Evolutionary conservation across 176 grass and related monocot species (phyloP).

Genomic region (Melocanna baccifera): DNA sequence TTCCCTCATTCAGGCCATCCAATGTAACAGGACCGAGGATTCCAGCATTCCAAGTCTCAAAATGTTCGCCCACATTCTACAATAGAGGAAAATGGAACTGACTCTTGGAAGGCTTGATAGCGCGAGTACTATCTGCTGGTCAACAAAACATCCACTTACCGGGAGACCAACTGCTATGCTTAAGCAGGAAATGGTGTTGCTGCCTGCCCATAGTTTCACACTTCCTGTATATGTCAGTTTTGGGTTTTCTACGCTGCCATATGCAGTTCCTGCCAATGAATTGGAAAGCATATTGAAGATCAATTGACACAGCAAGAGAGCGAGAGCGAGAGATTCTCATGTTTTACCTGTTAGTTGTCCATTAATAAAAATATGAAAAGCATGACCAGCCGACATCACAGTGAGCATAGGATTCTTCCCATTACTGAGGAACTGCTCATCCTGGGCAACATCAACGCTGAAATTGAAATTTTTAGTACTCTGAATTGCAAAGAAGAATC

Average conservation of each 20-base stretch:
- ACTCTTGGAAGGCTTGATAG: neutral
- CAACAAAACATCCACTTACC: conserved; percentile 46
- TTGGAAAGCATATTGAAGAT: conserved; percentile 24
- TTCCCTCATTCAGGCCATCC: conserved; percentile 88
- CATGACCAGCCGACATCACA: conserved; percentile 97
- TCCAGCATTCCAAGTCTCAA: conserved; percentile 99
- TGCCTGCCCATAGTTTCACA: conserved; percentile 71
- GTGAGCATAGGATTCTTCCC: conserved; percentile 58
- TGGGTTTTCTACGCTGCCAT: conserved; percentile 79
- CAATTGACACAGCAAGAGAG: neutral
- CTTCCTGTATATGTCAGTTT: conserved; percentile 76
- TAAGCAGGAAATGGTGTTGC: conserved; percentile 90
- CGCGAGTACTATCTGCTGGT: neutral
- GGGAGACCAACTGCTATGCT: conserved; percentile 95
- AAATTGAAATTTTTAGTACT: conserved; percentile 29
- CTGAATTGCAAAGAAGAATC: neutral
- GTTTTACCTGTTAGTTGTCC: conserved; percentile 66
- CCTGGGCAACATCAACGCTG: conserved; percentile 62
- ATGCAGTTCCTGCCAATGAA: conserved; percentile 64
- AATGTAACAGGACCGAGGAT: conserved; percentile 89
- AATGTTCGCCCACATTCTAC: conserved; percentile 96
- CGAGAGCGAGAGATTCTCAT: neutral
- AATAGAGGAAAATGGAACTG: conserved; percentile 6
- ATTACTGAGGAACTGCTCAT: conserved; percentile 68
- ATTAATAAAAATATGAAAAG: conserved; percentile 83